These are phyloP conservation scores for Penicillium fimorum DNA, from an alignment of 495 filamentous ascomycete genomes.

Conservation along the genomic window DNA sequence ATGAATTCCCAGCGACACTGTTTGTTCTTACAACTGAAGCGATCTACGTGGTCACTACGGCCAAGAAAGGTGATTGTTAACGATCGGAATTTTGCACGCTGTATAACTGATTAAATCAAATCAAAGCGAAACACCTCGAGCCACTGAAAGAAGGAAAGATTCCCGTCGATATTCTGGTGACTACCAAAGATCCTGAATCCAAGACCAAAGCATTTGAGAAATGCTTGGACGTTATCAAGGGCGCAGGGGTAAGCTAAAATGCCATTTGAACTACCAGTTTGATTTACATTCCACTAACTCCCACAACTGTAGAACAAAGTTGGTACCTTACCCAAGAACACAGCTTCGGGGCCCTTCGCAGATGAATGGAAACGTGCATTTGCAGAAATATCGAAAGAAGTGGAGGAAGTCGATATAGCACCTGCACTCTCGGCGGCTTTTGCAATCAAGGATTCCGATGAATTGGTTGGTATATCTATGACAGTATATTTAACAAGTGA, in stretches of 20 bases:
- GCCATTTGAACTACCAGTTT: no score
- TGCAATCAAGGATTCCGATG: slow-evolving; percentile 93
- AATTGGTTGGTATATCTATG: slow-evolving; percentile 57
- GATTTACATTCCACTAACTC: neutral
- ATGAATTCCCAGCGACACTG: slow-evolving; percentile 95
- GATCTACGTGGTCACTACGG: slow-evolving; percentile 87
- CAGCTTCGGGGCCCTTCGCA: slow-evolving; percentile 80
- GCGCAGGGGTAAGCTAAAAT: slow-evolving; percentile 66
- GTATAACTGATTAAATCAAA: slow-evolving; percentile 7
- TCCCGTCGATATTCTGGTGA: slow-evolving; percentile 82
- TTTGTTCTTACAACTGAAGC: slow-evolving; percentile 86
- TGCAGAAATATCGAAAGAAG: slow-evolving; percentile 70
- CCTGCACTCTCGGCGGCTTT: slow-evolving; percentile 79
- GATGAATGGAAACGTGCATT: slow-evolving; percentile 92
- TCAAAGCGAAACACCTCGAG: slow-evolving; percentile 84
- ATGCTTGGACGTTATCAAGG: slow-evolving; percentile 80
- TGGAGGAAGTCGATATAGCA: slow-evolving; percentile 86
- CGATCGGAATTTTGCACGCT: neutral
- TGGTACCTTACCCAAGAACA: slow-evolving; percentile 80
- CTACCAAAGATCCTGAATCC: slow-evolving; percentile 83
- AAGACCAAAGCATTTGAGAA: slow-evolving; percentile 85
- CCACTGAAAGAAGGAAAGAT: slow-evolving; percentile 88
- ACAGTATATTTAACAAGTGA: neutral
- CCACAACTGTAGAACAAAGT: slow-evolving; percentile 68
- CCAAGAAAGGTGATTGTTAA: slow-evolving; percentile 78